Conservation (phyloP, 1,284 basidiomycete species). For the Malassezia brasiliensis region DNA sequence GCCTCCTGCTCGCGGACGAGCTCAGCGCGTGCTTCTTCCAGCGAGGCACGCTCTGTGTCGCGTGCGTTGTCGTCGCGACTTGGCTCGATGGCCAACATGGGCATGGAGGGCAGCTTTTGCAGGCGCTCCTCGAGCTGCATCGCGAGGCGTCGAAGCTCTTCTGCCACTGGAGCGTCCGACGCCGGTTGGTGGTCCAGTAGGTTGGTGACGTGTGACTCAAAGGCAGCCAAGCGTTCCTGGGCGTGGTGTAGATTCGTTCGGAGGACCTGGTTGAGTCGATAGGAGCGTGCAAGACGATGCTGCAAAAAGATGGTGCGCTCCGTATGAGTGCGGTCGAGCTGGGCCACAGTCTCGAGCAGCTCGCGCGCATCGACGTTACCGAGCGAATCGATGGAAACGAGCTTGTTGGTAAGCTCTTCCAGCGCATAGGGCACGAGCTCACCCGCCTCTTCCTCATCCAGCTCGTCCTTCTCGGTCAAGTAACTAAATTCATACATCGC, state of each 20-base stretch:
- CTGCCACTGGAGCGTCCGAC: background rate
- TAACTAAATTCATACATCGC: slow-evolving; percentile 15
- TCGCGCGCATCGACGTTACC: slow-evolving; percentile 13
- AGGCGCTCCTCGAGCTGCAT: slow-evolving; percentile 11
- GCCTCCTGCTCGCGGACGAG: background rate
- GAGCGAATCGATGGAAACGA: slow-evolving; percentile 7
- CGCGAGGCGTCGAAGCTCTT: background rate
- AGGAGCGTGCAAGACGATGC: slow-evolving; percentile 17
- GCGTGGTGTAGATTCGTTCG: slow-evolving; percentile 6
- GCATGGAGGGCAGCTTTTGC: background rate
- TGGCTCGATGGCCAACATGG: background rate
- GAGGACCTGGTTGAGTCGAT: slow-evolving; percentile 8
- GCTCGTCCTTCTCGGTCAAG: slow-evolving; percentile 14
- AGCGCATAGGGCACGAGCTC: slow-evolving; percentile 10
- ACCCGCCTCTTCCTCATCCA: slow-evolving; percentile 12
- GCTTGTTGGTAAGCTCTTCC: slow-evolving; percentile 12
- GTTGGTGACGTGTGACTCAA: slow-evolving; percentile 9
- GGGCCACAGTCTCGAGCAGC: slow-evolving; percentile 14
- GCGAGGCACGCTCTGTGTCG: background rate
- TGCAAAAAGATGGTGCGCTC: slow-evolving; percentile 17
- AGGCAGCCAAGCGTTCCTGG: background rate
- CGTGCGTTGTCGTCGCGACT: background rate
- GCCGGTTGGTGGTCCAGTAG: background rate
- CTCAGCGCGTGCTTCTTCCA: background rate
- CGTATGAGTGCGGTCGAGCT: slow-evolving; percentile 16